These are phyloP conservation scores for Piper betle DNA, from an alignment of 164 flowering plant genomes.

Conservation along the genomic window DNA sequence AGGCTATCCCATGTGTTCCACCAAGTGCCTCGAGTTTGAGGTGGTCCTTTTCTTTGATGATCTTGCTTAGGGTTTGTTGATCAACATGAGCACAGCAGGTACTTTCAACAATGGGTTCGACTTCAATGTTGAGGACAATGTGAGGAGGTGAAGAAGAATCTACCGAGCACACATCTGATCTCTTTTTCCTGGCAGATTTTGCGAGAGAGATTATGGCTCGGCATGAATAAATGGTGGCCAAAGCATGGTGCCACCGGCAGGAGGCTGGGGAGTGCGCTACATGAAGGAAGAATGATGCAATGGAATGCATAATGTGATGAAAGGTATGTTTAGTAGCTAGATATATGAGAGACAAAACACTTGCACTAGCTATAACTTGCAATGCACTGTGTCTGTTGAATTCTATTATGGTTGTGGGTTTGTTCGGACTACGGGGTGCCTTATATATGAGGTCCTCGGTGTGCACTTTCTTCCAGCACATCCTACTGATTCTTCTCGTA, in stretches of 20 bases:
- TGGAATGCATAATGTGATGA: background rate
- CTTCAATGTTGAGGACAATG: background rate
- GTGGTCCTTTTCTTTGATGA: slow-evolving; percentile 2
- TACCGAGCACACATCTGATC: background rate
- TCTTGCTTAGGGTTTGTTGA: background rate
- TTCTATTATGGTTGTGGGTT: too few species aligned
- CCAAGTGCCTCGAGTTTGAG: background rate
- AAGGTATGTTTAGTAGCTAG: too few species aligned
- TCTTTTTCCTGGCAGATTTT: background rate
- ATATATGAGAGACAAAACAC: too few species aligned
- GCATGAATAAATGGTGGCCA: slow-evolving; percentile 1
- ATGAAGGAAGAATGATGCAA: slow-evolving; percentile 1
- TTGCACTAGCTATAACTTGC: too few species aligned
- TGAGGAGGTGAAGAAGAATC: background rate
- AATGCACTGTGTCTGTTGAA: too few species aligned
- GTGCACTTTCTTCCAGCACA: too few species aligned
- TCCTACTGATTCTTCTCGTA: too few species aligned
- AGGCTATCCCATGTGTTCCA: background rate
- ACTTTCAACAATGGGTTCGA: background rate
- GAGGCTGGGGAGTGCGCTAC: background rate
- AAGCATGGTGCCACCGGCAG: slow-evolving; percentile 3
- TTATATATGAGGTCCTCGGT: too few species aligned
- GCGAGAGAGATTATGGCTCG: slow-evolving; percentile 1
- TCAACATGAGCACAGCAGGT: background rate
- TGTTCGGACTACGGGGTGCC: too few species aligned